Conservation (phyloP, 306 rosid genomes). For the Quercus wislizeni region DNA sequence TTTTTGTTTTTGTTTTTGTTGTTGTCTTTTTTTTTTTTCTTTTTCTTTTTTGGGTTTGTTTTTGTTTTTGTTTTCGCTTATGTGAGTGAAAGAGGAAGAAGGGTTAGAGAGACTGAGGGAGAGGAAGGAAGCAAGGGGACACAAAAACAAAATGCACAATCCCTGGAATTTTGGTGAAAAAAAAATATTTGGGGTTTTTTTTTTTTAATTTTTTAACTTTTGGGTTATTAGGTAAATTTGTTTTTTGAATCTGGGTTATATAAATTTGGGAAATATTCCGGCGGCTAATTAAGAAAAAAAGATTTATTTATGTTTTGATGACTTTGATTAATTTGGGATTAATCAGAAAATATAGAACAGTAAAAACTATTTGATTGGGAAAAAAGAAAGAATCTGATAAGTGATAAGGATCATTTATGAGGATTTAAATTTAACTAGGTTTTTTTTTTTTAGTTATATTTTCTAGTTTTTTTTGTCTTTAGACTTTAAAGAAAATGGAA, state of each 20-base stretch:
- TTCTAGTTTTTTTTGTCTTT: background rate
- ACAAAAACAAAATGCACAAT: background rate
- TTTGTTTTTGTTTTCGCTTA: slow-evolving; percentile 1
- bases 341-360: no score
- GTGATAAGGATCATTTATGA: background rate
- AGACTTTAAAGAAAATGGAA: background rate
- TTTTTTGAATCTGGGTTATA: background rate
- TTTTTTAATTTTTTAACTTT: slow-evolving; percentile 29
- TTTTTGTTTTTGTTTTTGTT: slow-evolving; percentile 1
- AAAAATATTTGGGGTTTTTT: slow-evolving; percentile 16
- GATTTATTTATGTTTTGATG: no score
- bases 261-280: background rate
- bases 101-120: background rate
- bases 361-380: no score
- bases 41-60: background rate
- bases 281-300: no score
- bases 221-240: slow-evolving; percentile 15
- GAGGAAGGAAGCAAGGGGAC: background rate
- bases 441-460: background rate
- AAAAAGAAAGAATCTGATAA: no score
- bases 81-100: no score
- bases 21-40: background rate
- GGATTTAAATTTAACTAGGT: background rate
- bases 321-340: no score
- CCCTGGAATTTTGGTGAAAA: slow-evolving; percentile 34